Base-by-base conservation (phyloP, 2,329 filamentous ascomycete genomes). In the Aulographum hederae region DNA sequence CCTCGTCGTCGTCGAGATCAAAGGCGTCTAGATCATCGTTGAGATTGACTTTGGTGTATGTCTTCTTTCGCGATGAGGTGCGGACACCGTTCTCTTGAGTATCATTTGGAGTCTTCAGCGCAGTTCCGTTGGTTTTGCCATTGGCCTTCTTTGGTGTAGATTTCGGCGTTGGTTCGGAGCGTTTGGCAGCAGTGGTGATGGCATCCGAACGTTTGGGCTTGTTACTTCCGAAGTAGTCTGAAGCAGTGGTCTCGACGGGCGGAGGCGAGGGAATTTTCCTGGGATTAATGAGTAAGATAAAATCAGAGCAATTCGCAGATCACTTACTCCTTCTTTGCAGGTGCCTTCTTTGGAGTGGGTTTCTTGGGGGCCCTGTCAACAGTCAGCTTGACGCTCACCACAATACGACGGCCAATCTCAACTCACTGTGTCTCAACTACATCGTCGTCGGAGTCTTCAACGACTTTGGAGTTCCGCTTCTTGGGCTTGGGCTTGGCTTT, bases 361-460 rank as follows among this genome's bases (percentile, higher is more conserved):
- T 50, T 54, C 39, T 51, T 54, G 1, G 48, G 27, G 21, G 21
- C 21, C 10, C 10, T n/a, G n/a, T n/a, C n/a, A n/a, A n/a, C n/a
- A n/a, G n/a, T n/a, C 8, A 25, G 21, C 8, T 25, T 25, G 21
- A 25, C n/a, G 8, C 8, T 8, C 21, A 25, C 53, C 56, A 34
- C 25, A 18, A 25, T 8, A 28, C 27, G 8, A n/a, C 6, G 10
- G 15, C 15, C 8, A 28, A 28, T 17, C 8, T 28, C 27, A 8
- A 10, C 27, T 28, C 21, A 25, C 21, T 25, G 8, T 8, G 21
- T 25, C n/a, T 25, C 50, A 26, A 55, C 57, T 20, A 67, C 61
- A 4, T 79, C 76, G 18, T 85, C 80, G 34, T 85, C 79, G 27
- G 80, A 86, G 39, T 92, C 82, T 38, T 84, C 72, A 29, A 89